A percentile compares a stretch with the other conserved stretches of the same genome.
Conservation (phyloP, 2,329 filamentous ascomycete genomes). For the Penicillium concentricum region DNA sequence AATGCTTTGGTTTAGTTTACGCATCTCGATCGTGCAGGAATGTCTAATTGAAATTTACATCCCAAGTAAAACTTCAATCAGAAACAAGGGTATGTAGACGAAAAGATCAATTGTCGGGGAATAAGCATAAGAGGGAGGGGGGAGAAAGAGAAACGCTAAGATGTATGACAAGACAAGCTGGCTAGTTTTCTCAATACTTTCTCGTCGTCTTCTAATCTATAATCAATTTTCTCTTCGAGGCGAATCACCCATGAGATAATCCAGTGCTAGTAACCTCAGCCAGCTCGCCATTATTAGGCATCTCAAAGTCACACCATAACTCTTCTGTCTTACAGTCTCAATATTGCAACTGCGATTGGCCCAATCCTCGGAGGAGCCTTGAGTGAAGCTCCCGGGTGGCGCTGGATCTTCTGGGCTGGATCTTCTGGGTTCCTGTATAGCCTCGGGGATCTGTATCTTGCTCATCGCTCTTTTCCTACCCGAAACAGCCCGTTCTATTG, state of each 20-base stretch:
- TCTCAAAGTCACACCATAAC: not conserved
- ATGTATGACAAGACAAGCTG: too few species aligned
- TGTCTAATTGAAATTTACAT: too few species aligned
- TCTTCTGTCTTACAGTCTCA: not conserved
- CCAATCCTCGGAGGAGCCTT: not conserved
- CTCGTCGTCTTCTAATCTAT: too few species aligned
- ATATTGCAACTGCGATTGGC: not conserved
- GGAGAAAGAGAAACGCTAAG: too few species aligned
- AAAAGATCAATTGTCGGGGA: too few species aligned
- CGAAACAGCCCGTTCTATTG: not conserved
- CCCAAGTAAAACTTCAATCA: too few species aligned
- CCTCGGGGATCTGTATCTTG: not conserved
- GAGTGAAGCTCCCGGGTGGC: not conserved
- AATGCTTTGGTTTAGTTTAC: constrained; percentile 13
- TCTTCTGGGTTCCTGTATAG: not conserved
- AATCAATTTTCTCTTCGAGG: not conserved
- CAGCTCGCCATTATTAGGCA: not conserved
- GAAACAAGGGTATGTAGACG: too few species aligned
- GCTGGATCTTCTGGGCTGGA: not conserved
- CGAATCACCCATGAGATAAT: not conserved
- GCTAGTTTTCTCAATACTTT: too few species aligned
- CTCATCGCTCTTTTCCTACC: not conserved
- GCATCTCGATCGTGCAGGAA: not conserved
- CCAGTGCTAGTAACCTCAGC: not conserved
- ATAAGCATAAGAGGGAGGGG: too few species aligned